A percentile compares a stretch with the other conserved stretches of the same genome.
These are phyloP conservation scores for Pseudogymnoascus sp. DNA, from an alignment of 2,329 filamentous ascomycete species.

Conservation along the genomic window DNA sequence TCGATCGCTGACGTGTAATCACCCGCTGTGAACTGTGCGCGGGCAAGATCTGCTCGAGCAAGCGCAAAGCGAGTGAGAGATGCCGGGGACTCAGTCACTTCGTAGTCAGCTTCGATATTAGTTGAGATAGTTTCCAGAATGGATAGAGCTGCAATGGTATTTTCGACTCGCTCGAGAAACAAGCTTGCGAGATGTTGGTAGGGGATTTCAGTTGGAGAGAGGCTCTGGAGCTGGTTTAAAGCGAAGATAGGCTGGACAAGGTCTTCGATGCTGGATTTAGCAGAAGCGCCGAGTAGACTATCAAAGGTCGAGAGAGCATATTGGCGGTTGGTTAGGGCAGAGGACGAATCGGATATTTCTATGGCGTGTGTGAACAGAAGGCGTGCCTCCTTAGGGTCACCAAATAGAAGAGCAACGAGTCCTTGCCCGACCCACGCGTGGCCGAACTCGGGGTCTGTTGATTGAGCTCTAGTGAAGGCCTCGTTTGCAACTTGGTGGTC, in stretches of 20 bases:
- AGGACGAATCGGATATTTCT: slow-evolving; percentile 76
- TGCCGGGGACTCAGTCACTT: slow-evolving; percentile 67
- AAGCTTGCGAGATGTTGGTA: slow-evolving; percentile 72
- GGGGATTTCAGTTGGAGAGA: slow-evolving; percentile 61
- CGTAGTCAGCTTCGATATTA: slow-evolving; percentile 71
- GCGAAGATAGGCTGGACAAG: slow-evolving; percentile 85
- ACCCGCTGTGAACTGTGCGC: slow-evolving; percentile 66
- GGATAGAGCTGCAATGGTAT: slow-evolving; percentile 54
- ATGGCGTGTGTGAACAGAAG: slow-evolving; percentile 89
- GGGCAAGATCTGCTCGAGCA: slow-evolving; percentile 76
- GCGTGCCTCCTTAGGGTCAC: slow-evolving; percentile 67
- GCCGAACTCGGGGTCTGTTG: slow-evolving; percentile 86
- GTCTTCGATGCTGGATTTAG: slow-evolving; percentile 44
- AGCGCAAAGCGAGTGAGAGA: slow-evolving; percentile 71
- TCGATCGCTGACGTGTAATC: slow-evolving; percentile 63
- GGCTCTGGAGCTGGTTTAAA: slow-evolving; percentile 67
- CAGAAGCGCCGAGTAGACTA: slow-evolving; percentile 53
- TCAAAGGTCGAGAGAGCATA: slow-evolving; percentile 81
- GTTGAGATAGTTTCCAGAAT: slow-evolving; percentile 60
- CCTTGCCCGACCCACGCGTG: slow-evolving; percentile 93
- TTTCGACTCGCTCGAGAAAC: slow-evolving; percentile 71
- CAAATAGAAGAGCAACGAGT: slow-evolving; percentile 68
- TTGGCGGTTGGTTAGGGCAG: slow-evolving; percentile 63
- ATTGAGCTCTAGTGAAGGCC: slow-evolving; percentile 84
- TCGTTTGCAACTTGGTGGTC: slow-evolving; percentile 82